phyloP scores from a whole-genome alignment of 1,284 basidiomycete genomes.

The Sporisorium sorghi region DNA sequence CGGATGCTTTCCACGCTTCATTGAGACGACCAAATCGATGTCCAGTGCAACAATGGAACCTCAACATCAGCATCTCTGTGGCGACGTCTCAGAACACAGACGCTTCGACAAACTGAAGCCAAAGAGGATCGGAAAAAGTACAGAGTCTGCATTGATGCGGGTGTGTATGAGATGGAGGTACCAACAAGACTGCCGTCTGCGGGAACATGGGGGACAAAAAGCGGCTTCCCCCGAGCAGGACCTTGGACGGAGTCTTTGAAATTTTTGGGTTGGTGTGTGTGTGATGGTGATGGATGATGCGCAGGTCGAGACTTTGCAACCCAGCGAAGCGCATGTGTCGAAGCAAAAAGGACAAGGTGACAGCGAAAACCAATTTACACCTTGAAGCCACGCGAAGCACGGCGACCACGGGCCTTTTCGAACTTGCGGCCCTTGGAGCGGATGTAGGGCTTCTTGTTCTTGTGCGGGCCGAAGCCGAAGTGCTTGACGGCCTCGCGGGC shows the following conservation, averaged over 20 bases:
- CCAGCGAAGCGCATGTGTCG: neutral
- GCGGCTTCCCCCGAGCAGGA: neutral
- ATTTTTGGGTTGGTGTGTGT: neutral
- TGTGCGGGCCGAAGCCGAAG: constrained; percentile 75
- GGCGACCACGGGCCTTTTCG: constrained; percentile 73
- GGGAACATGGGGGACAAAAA: neutral
- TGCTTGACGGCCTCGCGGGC: constrained; percentile 94
- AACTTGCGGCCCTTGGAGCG: constrained; percentile 93
- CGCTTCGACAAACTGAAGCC: neutral
- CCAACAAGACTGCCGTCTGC: neutral
- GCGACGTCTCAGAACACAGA: neutral
- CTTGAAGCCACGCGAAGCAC: constrained; percentile 71
- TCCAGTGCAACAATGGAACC: no score
- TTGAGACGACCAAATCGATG: no score
- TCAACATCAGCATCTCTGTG: no score
- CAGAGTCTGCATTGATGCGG: constrained; percentile 52
- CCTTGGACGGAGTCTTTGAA: neutral
- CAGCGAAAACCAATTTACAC: constrained; percentile 46
- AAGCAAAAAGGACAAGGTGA: constrained; percentile 1
- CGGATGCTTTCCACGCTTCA: no score
- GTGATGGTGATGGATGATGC: neutral
- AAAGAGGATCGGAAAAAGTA: constrained; percentile 27
- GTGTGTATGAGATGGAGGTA: constrained; percentile 11
- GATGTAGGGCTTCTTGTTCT: constrained; percentile 91
- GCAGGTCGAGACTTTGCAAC: no score